Conservation (phyloP, 768 basidiomycete genomes). For the Tricholoma saponaceum region DNA sequence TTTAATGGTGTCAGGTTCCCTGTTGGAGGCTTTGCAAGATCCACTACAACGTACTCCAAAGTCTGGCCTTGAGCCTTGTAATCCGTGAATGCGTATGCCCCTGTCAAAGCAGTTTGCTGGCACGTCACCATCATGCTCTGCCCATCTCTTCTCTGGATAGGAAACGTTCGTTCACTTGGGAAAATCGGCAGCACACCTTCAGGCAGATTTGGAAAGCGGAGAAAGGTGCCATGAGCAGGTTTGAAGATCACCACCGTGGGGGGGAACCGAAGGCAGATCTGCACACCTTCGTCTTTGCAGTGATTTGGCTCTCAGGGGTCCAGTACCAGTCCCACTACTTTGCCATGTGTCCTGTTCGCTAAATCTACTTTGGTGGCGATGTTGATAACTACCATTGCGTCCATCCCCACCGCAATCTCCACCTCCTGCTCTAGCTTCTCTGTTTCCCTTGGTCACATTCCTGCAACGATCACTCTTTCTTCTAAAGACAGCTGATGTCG, state of each 20-base stretch:
- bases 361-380: too few relatives aligned
- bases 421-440: too few relatives aligned
- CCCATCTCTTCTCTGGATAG: neutral
- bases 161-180: slow-evolving; percentile 7
- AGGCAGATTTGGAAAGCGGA: slow-evolving; percentile 20
- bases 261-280: too few relatives aligned
- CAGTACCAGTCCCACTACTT: too few relatives aligned
- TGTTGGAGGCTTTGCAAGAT: slow-evolving; percentile 26
- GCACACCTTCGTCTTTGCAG: too few relatives aligned
- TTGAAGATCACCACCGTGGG: slow-evolving; percentile 24
- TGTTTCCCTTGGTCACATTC: too few relatives aligned
- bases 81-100: slow-evolving; percentile 37
- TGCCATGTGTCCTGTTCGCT: too few relatives aligned
- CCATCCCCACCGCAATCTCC: too few relatives aligned
- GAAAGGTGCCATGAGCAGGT: slow-evolving; percentile 12
- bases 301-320: too few relatives aligned
- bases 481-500: too few relatives aligned
- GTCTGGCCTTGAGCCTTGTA: slow-evolving; percentile 39
- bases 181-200: slow-evolving; percentile 22
- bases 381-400: too few relatives aligned
- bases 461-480: too few relatives aligned
- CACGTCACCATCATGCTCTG: slow-evolving; percentile 10
- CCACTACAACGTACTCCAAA: slow-evolving; percentile 27
- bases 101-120: slow-evolving; percentile 26
- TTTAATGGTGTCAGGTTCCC: slow-evolving; percentile 25